Conservation (phyloP, 768 basidiomycete species). For the Paxillus ammoniavirescens region DNA sequence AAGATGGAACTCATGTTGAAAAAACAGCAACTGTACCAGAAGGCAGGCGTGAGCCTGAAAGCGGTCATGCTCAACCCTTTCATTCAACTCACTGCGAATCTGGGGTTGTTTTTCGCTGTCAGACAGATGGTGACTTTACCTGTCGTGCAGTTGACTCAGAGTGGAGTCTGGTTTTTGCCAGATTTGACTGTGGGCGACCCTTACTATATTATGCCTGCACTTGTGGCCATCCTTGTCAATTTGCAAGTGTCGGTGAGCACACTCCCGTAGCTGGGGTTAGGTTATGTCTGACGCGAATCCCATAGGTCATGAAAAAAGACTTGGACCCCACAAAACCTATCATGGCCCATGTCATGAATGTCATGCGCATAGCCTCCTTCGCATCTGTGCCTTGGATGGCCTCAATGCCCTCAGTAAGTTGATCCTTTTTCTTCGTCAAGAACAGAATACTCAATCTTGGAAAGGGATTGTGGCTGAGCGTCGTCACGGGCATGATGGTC, state of each 20-base stretch:
- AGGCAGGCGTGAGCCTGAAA: conserved; percentile 62
- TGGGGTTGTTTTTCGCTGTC: conserved; percentile 83
- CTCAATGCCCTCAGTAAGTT: conserved; percentile 64
- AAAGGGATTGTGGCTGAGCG: conserved; percentile 59
- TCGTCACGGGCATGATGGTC: conserved; percentile 48
- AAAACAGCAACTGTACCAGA: conserved; percentile 53
- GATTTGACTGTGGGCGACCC: conserved; percentile 83
- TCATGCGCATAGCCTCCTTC: conserved; percentile 57
- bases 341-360: conserved; percentile 68
- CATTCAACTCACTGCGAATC: conserved; percentile 71
- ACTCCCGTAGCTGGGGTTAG: not conserved
- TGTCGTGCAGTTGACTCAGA: conserved; percentile 70
- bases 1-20: conserved; percentile 45
- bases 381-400: conserved; percentile 50
- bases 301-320: conserved; percentile 48
- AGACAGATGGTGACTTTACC: conserved; percentile 69
- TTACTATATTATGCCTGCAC: conserved; percentile 66
- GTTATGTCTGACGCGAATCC: conserved; percentile 3
- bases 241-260: conserved; percentile 63
- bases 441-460: not conserved
- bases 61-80: conserved; percentile 56
- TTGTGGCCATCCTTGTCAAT: conserved; percentile 59
- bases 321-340: conserved; percentile 51
- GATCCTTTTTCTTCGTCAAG: not conserved
- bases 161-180: conserved; percentile 70